Evolutionary conservation across 148 eudicot genomes (phyloP), one percentile per base, ranked within the genome.

Genomic region (Rhododendron williamsianum): DNA sequence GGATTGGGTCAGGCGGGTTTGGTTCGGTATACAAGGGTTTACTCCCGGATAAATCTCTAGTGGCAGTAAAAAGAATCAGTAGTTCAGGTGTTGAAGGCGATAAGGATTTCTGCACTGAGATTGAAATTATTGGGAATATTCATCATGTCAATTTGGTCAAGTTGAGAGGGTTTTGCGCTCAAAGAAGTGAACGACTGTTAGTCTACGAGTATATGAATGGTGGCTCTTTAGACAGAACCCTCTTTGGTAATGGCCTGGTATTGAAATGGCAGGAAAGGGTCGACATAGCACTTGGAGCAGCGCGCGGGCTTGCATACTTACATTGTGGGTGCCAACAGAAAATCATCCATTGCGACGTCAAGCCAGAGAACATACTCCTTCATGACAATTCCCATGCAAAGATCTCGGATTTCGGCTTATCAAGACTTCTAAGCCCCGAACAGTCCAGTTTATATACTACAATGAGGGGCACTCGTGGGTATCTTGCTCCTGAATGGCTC

Each of bases 171-270:
- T 95, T 88, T 82, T 95, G 98, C 81, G 93, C 94, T 80, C 91
- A 94, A 83, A 92, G 91, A 25, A 89, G 90, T 38, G 90, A 94
- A 74, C 85, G 96, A 41, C 85, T 95, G 5, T 87, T 94, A 88
- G 96, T 95, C 54, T 95, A 92, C 54, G 98, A 95, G 92, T 95
- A 92, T 82, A 95, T 94, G 98, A 93, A 92, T 86, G 93, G 93
- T 27, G 92, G 98, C 46, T 95, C 98, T 23, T 88, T 95, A 82
- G 98, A 95, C 45, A 87, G 87, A 3, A 91, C 92, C 78, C 92
- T 95, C 6, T 95, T 94, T 85, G 93, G 98, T 3, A 85, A 23
- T 21, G 98, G 95, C 56, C 96, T 98, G 4, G 93, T 90, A 25
- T 76, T 95, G n/a, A 98, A 95, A 87, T 95, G 98, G 98, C 95